Base-by-base conservation (phyloP, 2,329 filamentous ascomycete species). In the Penicillium sp. region DNA sequence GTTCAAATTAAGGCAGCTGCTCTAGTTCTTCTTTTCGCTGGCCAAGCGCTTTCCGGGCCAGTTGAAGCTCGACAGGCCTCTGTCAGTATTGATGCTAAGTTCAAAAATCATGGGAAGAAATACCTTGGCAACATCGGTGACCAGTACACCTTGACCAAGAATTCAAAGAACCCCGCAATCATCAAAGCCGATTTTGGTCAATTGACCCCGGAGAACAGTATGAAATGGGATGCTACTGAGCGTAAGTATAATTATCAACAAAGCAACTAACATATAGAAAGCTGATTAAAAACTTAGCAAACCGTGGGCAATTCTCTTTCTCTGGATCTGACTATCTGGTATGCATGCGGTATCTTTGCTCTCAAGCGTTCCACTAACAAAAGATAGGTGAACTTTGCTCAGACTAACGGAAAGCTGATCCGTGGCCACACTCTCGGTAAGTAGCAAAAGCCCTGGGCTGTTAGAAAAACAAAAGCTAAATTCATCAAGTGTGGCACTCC, bases 211-310 rank as follows among this genome's bases (percentile, higher is more conserved):
- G 83, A 82, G 55, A 89, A 89, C 67, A 80, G 80, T 5, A 83
- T 86, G 72, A 83, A 85, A 76, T 89, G 85, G 85, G 78, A 85
- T 56, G 76, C 79, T 55, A 85, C 79, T 34, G 84, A 90, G 76
- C 83, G 67, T 68, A 18, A 45, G 66, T 4, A 45, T 14, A 33
- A 31, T 31, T 23, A 19, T 62, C 3, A 5, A 23, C 45, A 28
- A 51, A 24, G n/a, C 24, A 31, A n/a, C n/a, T 19, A 4, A 6
- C n/a, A 6, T 33, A 45, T 21, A 24, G 19, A 31, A 31, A 31
- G 16, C 42, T 45, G 19, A 45, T 21, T 31, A 21, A 26, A 16
- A 11, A 31, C 31, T 31, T 9, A 45, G 42, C 42, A 1, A 45
- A 31, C 42, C 26, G 21, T 31, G 42, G 42, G 10, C 42, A 45